Conservation (phyloP, 768 basidiomycete species). For the Trametes coccinea region DNA sequence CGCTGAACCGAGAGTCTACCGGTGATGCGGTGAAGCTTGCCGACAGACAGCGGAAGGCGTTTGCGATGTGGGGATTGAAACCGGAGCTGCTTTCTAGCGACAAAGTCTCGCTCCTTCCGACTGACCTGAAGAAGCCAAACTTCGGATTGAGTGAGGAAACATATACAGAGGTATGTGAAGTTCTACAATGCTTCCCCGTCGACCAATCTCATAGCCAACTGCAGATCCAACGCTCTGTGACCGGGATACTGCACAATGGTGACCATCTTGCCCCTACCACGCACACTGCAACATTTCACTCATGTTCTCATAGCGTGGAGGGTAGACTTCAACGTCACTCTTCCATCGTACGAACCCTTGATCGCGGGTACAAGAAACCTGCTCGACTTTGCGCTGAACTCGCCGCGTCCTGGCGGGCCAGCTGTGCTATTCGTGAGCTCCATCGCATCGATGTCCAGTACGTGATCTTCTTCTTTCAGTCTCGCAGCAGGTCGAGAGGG, state of each 20-base stretch:
- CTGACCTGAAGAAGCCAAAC: slow-evolving; percentile 7
- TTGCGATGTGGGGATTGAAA: slow-evolving; percentile 23
- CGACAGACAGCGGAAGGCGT: slow-evolving; percentile 18
- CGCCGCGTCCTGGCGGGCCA: background rate
- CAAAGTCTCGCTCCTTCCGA: slow-evolving; percentile 17
- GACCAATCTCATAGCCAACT: background rate
- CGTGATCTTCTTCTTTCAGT: background rate
- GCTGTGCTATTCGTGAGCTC: slow-evolving; percentile 31
- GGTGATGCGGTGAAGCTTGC: background rate
- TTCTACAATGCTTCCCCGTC: too few relatives aligned
- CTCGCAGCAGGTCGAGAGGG: background rate
- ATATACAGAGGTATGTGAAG: slow-evolving; percentile 17
- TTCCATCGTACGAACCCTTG: slow-evolving; percentile 40
- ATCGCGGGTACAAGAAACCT: slow-evolving; percentile 28
- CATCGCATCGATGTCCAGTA: slow-evolving; percentile 10
- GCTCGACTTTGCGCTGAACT: slow-evolving; percentile 16
- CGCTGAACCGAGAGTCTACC: slow-evolving; percentile 25
- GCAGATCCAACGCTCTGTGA: slow-evolving; percentile 20
- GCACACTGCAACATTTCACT: too few relatives aligned
- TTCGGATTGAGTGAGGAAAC: slow-evolving; percentile 17
- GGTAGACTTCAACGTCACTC: slow-evolving; percentile 43
- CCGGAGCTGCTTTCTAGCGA: background rate
- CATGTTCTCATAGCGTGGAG: slow-evolving; percentile 42
- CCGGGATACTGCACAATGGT: slow-evolving; percentile 43
- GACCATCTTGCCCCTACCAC: background rate